phyloP scores from a whole-genome alignment of 352 stramenopile genomes.

The Pythium pectinolyticum region DNA sequence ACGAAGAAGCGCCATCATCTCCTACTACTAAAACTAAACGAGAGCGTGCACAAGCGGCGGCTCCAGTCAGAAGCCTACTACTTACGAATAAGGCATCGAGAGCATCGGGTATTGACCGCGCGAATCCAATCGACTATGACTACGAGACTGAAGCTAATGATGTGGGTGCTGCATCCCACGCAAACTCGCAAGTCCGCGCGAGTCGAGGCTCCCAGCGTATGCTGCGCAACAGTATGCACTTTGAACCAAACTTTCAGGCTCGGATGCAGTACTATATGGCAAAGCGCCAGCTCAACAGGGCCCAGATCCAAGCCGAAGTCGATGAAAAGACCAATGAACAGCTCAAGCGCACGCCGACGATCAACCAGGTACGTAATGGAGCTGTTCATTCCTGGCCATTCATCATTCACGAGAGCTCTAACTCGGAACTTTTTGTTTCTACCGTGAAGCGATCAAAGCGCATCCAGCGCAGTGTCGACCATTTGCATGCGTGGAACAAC shows the following conservation, averaged over 20 bases:
- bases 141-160: no score
- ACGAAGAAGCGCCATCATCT: not conserved
- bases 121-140: not conserved
- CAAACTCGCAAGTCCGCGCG: constrained; percentile 10
- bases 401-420: no score
- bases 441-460: constrained; percentile 51
- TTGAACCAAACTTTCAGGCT: constrained; percentile 62
- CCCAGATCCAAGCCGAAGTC: constrained; percentile 45
- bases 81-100: no score
- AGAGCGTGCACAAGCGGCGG: not conserved
- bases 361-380: constrained; percentile 48
- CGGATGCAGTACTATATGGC: constrained; percentile 53
- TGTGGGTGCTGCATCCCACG: not conserved
- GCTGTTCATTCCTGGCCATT: not conserved
- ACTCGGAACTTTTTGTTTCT: no score
- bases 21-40: not conserved
- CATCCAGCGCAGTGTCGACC: constrained; percentile 54
- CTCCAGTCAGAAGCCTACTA: not conserved
- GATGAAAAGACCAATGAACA: constrained; percentile 31
- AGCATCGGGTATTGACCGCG: no score
- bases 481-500: constrained; percentile 62
- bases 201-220: constrained; percentile 40
- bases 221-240: constrained; percentile 44
- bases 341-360: constrained; percentile 38
- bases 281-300: constrained; percentile 42